Evolutionary conservation across 2,329 filamentous ascomycete species (phyloP), one percentile per base, ranked within the genome.

Genomic region (Xylariaceae sp.): DNA sequence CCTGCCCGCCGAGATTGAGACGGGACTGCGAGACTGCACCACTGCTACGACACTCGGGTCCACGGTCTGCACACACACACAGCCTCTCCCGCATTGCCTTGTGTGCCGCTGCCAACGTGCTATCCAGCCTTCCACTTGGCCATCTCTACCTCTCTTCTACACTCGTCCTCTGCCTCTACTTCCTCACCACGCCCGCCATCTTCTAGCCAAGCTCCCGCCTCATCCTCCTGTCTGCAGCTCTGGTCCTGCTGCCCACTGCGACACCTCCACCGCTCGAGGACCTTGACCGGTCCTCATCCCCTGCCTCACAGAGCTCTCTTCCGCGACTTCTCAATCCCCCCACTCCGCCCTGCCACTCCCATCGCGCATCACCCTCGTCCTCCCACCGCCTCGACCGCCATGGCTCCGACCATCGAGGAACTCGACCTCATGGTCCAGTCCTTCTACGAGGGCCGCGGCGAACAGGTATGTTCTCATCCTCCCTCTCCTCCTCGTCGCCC

Each of bases 381-480:
- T 51, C 53, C 45, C 48, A 45, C 52, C 41, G 44, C 53, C 49
- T 48, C 53, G 33, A 49, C 50, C 66, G 65, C 70, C 72, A 87
- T 87, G 84, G 78, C 83, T 71, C 77, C 83, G 71, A 78, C 88
- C 67, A 93, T 99, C 74, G 85, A 88, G 73, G 94, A 99, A 84
- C 86, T 99, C 79, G 94, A 99, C 83, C 87, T 81, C 73, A 94
- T 91, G 63, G 93, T 97, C 81, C 92, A 89, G 72, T 86, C 90
- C 78, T 97, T 99, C 76, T 99, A 96, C 70, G 93, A 97, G 77
- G 92, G 92, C 71, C 89, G 93, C 73, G 94, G 94, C 66, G 90
- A 97, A 56, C 83, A 91, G 79, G 91, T 96, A 79, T 66, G 86
- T 49, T 61, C 22, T 19, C 53, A 31, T 44, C 7, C 42, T 18